phyloP scores from a whole-genome alignment of 148 eudicot species.

The Polygonum aviculare region DNA sequence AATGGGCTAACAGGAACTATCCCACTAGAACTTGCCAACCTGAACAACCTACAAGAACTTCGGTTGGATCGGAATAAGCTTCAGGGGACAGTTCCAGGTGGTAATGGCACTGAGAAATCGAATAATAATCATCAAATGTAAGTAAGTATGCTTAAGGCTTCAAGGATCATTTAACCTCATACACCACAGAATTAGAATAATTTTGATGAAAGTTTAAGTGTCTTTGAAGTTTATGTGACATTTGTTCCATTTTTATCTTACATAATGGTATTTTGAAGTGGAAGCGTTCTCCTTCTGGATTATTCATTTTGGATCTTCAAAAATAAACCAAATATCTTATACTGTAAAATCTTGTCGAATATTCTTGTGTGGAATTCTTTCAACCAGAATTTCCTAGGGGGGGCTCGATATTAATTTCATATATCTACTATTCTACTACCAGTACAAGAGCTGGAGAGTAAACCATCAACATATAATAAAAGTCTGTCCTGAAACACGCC shows the following conservation, averaged over 20 bases:
- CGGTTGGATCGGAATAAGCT: conserved; percentile 81
- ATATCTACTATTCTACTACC: background rate
- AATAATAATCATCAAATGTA: conserved; percentile 43
- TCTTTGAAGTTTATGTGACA: too few relatives aligned
- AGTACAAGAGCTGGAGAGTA: too few relatives aligned
- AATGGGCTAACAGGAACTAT: conserved; percentile 74
- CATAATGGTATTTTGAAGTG: background rate
- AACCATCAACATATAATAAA: background rate
- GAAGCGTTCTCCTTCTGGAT: too few relatives aligned
- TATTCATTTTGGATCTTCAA: too few relatives aligned
- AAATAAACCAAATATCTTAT: too few relatives aligned
- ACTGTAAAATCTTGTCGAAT: too few relatives aligned
- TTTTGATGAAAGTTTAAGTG: background rate
- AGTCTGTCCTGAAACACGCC: background rate
- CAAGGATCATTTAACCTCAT: background rate
- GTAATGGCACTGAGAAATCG: conserved; percentile 24
- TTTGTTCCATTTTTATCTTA: background rate
- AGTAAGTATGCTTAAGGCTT: conserved; percentile 16
- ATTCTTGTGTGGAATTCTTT: too few relatives aligned
- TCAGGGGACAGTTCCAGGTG: conserved; percentile 62
- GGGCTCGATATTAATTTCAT: background rate
- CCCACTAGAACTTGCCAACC: conserved; percentile 58
- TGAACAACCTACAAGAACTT: conserved; percentile 69
- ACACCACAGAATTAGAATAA: background rate
- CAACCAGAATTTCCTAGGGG: background rate